Evolutionary conservation across 163 green algal species (phyloP), one percentile per base, ranked within the genome.

Genomic region (Scenedesmus sp.): DNA sequence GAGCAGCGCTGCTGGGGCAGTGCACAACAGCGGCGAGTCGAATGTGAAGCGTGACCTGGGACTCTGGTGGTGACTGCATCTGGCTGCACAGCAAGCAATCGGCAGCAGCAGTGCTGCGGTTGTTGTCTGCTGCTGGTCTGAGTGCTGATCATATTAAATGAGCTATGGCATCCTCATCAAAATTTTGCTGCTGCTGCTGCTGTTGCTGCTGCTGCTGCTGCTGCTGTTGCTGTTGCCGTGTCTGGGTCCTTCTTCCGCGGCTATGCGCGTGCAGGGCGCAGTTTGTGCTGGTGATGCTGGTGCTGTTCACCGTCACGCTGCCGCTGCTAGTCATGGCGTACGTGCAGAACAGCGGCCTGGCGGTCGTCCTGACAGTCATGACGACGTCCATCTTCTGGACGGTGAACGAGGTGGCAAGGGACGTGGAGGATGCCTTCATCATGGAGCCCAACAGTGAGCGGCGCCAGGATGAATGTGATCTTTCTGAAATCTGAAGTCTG

Each of bases 381-480:
- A 91, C 90, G n/a, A 89, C 94, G 16, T 83, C 91, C 42, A 94
- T 89, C 51, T 96, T 96, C 90, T 96, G 91, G 92, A 85, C 92
- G 0, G 56, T 97, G 20, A 97, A 97, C 79, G 95, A 97, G 90
- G 93, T 97, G 49, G 94, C 95, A 0, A 65, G 94, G 20, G 95
- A 97, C 81, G 59, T 96, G 68, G 95, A 97, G 90, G 95, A 97
- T 73, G 91, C 93, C 96, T 96, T 89, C 82, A 95, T 6, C 90
- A 94, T 73, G 81, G 72, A 49, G 72, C 35, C 73, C 26, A 46
- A 82, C 73, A 82, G 73, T 51, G 37, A 82, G 73, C 18, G 10
- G 26, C 26, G 68, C 68, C n/a, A n/a, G n/a, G n/a, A n/a, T n/a
- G n/a, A n/a, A n/a, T n/a, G n/a, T n/a, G n/a, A n/a, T n/a, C n/a